Evolutionary conservation across 805 yeast genomes (phyloP).

Genomic region (Pichia nakasei): DNA sequence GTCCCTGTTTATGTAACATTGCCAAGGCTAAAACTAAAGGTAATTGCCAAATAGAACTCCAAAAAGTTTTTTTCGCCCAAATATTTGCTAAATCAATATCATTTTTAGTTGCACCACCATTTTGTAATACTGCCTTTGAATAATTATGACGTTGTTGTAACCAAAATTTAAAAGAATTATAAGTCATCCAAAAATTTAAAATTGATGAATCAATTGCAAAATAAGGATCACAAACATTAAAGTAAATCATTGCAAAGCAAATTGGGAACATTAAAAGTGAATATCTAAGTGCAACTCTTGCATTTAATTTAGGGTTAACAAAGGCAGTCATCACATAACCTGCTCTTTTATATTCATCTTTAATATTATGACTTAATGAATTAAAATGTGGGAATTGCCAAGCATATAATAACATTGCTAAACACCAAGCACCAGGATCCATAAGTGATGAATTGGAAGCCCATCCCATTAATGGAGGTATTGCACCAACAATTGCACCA

Average conservation of each 20-base stretch:
- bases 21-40: slow-evolving; percentile 87
- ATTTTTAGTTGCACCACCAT: slow-evolving; percentile 39
- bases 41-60: slow-evolving; percentile 91
- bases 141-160: slow-evolving; percentile 63
- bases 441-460: slow-evolving; percentile 74
- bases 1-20: slow-evolving; percentile 90
- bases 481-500: slow-evolving; percentile 97
- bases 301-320: slow-evolving; percentile 84
- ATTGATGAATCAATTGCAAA: slow-evolving; percentile 76
- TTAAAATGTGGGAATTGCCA: slow-evolving; percentile 99
- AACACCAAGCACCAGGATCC: slow-evolving; percentile 92
- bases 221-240: slow-evolving; percentile 70
- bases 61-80: slow-evolving; percentile 78
- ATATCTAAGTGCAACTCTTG: slow-evolving; percentile 86
- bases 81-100: slow-evolving; percentile 52
- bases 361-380: slow-evolving; percentile 78
- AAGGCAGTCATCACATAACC: slow-evolving; percentile 98
- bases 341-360: slow-evolving; percentile 81
- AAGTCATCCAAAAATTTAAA: slow-evolving; percentile 80
- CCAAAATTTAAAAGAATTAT: slow-evolving; percentile 78
- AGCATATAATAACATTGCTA: slow-evolving; percentile 82
- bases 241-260: slow-evolving; percentile 75
- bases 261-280: slow-evolving; percentile 90
- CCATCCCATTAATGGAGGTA: slow-evolving; percentile 99
- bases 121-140: slow-evolving; percentile 26